phyloP scores from a whole-genome alignment of 257 asterid species.

The Parsonsia alboflavescens region DNA sequence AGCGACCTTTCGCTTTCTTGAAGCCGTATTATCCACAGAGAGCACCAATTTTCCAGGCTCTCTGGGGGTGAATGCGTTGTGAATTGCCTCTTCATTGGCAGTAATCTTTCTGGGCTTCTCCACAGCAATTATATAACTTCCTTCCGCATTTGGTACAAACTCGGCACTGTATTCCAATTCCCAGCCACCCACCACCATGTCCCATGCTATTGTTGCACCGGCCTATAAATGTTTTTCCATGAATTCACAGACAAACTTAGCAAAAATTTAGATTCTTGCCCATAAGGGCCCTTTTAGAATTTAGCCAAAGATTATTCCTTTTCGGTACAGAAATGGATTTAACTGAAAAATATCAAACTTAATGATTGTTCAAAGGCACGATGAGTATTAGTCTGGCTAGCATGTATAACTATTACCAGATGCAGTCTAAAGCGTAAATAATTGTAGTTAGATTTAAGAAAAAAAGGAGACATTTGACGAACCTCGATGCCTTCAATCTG shows the following conservation, averaged over 20 bases:
- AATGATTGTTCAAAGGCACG: neutral
- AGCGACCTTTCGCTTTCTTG: constrained; percentile 74
- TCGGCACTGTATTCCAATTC: constrained; percentile 78
- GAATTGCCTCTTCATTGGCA: constrained; percentile 54
- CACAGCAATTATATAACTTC: constrained; percentile 75
- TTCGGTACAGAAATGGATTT: neutral
- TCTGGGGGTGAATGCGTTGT: constrained; percentile 48
- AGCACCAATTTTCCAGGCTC: constrained; percentile 83
- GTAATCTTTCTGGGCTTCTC: constrained; percentile 59
- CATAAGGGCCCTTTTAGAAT: neutral
- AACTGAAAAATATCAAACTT: too few relatives aligned
- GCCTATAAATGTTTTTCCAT: constrained; percentile 30
- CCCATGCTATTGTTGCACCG: constrained; percentile 81
- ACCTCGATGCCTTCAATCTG: constrained; percentile 99
- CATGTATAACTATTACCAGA: neutral
- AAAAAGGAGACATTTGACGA: neutral
- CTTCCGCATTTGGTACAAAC: constrained; percentile 53
- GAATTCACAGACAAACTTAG: neutral
- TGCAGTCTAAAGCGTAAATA: neutral
- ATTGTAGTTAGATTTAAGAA: neutral
- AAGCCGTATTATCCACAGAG: constrained; percentile 60
- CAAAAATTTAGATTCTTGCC: neutral
- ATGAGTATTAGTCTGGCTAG: neutral
- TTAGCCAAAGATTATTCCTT: too few relatives aligned
- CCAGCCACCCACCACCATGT: constrained; percentile 91